phyloP scores from a whole-genome alignment of 108 stramenopile genomes.

The Chaetoceros muelleri region DNA sequence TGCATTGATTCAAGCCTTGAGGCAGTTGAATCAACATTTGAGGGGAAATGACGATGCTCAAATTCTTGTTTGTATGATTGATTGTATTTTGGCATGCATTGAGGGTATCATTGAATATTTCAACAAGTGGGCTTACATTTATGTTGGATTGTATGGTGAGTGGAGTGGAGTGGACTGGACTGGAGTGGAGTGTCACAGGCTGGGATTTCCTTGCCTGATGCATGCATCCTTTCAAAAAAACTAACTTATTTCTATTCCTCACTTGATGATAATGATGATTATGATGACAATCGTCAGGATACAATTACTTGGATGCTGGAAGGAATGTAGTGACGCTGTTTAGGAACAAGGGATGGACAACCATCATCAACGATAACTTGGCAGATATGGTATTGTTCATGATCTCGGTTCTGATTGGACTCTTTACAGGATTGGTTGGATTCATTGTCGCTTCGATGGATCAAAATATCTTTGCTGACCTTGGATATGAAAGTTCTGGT shows the following conservation, averaged over 20 bases:
- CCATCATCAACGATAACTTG: conserved; percentile 67
- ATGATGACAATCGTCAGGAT: conserved; percentile 17
- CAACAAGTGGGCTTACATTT: conserved; percentile 76
- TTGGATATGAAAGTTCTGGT: conserved; percentile 8
- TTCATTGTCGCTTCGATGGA: conserved; percentile 34
- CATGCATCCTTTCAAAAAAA: not conserved
- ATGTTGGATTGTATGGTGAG: conserved; percentile 59
- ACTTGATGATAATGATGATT: conserved; percentile 5
- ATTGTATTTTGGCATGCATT: conserved; percentile 53
- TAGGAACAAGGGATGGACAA: conserved; percentile 60
- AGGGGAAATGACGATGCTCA: conserved; percentile 30
- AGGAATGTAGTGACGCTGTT: conserved; percentile 57
- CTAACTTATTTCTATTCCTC: conserved; percentile 2
- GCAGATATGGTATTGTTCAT: conserved; percentile 48
- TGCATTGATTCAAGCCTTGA: conserved; percentile 69
- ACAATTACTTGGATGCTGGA: conserved; percentile 65
- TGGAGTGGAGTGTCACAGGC: no score
- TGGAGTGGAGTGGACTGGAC: no score
- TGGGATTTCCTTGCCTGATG: conserved; percentile 1
- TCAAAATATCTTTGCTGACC: conserved; percentile 27
- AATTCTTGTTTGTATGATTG: conserved; percentile 56
- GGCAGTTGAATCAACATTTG: conserved; percentile 36
- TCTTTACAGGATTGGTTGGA: conserved; percentile 50
- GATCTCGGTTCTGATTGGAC: conserved; percentile 47
- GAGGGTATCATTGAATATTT: conserved; percentile 58